These are phyloP conservation scores for Thielaviopsis euricoi DNA, from an alignment of 2,329 filamentous ascomycete genomes.

Conservation along the genomic window DNA sequence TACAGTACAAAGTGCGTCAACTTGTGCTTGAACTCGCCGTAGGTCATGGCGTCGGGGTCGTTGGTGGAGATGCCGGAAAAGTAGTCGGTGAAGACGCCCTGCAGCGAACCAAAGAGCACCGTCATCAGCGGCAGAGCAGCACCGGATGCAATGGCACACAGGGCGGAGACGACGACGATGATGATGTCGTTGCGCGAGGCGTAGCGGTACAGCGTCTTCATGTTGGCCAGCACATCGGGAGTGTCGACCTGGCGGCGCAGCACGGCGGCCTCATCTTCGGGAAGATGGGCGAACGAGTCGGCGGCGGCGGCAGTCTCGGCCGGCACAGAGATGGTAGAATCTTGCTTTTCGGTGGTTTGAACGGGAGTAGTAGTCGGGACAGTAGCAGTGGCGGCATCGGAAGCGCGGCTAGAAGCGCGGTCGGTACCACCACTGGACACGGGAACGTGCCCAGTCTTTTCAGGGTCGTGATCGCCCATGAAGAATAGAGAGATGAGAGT, in stretches of 20 bases:
- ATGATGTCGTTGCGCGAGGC: constrained; percentile 46
- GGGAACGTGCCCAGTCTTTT: neutral
- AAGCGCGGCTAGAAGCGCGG: neutral
- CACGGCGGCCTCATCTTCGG: constrained; percentile 47
- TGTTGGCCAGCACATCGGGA: constrained; percentile 46
- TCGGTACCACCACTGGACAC: neutral
- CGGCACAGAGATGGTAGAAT: too few species aligned
- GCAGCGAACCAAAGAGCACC: constrained; percentile 61
- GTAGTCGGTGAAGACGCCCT: constrained; percentile 53
- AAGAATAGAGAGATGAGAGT: neutral
- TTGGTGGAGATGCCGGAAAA: constrained; percentile 29
- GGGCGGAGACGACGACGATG: constrained; percentile 41
- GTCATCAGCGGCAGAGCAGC: constrained; percentile 69
- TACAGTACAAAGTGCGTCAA: constrained; percentile 56
- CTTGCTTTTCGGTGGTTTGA: neutral
- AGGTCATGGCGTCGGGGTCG: constrained; percentile 24
- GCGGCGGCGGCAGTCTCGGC: constrained; percentile 14
- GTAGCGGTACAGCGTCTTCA: constrained; percentile 52
- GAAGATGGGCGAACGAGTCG: constrained; percentile 45
- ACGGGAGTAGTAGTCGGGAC: neutral
- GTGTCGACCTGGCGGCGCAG: constrained; percentile 52
- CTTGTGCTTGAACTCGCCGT: constrained; percentile 39
- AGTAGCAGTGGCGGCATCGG: neutral
- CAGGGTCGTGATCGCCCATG: neutral
- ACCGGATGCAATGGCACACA: constrained; percentile 55